A percentile compares a stretch with the other conserved stretches of the same genome.
Evolutionary conservation across 1,284 basidiomycete species (phyloP).

Genomic region (Coniferiporia weirii): DNA sequence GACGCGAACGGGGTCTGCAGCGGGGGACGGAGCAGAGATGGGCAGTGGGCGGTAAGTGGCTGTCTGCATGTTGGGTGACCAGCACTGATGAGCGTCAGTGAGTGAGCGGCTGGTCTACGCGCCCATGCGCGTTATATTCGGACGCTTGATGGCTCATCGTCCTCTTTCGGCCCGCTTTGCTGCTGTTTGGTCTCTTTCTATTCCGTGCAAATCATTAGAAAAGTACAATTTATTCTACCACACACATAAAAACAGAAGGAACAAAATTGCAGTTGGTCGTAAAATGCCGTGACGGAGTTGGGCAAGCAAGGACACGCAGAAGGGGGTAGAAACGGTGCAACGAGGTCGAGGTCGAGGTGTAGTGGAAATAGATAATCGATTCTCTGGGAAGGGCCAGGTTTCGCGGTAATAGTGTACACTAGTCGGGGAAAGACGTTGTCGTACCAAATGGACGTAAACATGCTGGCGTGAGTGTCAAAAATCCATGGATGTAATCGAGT

Average conservation of each 20-base stretch:
- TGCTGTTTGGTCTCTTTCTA: not conserved
- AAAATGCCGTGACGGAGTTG: too few relatives aligned
- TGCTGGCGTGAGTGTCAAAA: not conserved
- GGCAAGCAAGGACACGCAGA: not conserved
- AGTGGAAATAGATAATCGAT: not conserved
- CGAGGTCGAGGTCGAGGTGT: too few relatives aligned
- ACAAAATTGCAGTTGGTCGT: too few relatives aligned
- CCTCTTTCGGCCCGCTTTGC: not conserved
- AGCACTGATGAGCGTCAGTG: not conserved
- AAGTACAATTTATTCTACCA: too few relatives aligned
- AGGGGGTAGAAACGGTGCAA: not conserved
- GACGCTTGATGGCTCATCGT: not conserved
- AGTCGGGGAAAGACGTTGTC: not conserved
- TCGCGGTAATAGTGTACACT: not conserved
- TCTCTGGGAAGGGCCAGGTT: not conserved
- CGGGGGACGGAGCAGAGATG: conserved; percentile 5
- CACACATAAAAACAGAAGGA: too few relatives aligned
- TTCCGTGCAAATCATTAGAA: not conserved
- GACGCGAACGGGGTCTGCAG: conserved; percentile 35
- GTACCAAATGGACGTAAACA: not conserved
- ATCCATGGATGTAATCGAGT: not conserved
- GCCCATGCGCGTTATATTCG: not conserved
- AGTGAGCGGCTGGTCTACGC: not conserved
- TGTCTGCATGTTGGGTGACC: conserved; percentile 12
- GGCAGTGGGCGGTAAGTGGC: conserved; percentile 10